These are phyloP conservation scores for Pholiota molesta DNA, from an alignment of 768 basidiomycete genomes.

Conservation along the genomic window DNA sequence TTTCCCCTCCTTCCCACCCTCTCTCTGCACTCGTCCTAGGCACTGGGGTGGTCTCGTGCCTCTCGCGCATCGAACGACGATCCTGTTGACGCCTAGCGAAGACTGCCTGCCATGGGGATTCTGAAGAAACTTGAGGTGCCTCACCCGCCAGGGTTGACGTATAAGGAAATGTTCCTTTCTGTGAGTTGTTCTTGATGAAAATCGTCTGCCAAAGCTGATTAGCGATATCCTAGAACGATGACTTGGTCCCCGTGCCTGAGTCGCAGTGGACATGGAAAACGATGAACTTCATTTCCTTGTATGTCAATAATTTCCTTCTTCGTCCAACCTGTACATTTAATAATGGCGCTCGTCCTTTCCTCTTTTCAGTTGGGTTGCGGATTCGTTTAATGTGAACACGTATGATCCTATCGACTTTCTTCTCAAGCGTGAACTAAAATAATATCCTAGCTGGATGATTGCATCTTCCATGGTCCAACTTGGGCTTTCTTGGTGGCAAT, in stretches of 20 bases:
- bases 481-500: constrained; percentile 83
- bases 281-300: constrained; percentile 72
- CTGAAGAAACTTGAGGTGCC: constrained; percentile 52
- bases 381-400: constrained; percentile 81
- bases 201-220: constrained; percentile 9
- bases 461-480: constrained; percentile 74
- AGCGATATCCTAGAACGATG: constrained; percentile 57
- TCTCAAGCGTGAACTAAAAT: not conserved
- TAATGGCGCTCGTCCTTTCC: constrained; percentile 9
- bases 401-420: constrained; percentile 33
- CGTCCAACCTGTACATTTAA: not conserved
- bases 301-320: constrained; percentile 24
- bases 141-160: constrained; percentile 54
- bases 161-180: constrained; percentile 59
- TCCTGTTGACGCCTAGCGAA: not conserved
- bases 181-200: constrained; percentile 33
- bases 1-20: not conserved
- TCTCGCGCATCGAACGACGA: not conserved
- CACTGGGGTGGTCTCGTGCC: not conserved
- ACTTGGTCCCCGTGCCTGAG: constrained; percentile 67
- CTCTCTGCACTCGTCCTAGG: not conserved
- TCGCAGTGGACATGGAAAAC: constrained; percentile 67
- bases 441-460: constrained; percentile 67
- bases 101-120: constrained; percentile 28
- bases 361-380: constrained; percentile 69